Conservation (phyloP, 106 monocot species). For the Apostasia shenzhenica region DNA sequence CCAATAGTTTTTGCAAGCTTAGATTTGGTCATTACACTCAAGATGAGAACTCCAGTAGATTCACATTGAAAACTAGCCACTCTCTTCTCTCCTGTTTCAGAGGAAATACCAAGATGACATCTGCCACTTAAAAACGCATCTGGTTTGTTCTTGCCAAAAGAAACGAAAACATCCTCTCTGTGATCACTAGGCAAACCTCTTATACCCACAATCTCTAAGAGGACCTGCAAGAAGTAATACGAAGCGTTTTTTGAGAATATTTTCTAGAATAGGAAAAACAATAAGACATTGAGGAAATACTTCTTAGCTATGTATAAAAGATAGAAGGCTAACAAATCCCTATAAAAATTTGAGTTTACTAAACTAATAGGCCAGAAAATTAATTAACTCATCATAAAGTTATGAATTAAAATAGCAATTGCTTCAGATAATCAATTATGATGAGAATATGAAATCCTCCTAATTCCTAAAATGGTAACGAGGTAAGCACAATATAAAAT, state of each 20-base stretch:
- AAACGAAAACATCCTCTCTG: slow-evolving; percentile 43
- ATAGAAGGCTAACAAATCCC: too few relatives aligned
- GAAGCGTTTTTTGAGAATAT: background rate
- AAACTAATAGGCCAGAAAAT: too few relatives aligned
- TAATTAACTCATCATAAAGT: too few relatives aligned
- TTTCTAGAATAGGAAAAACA: background rate
- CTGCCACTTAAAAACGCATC: slow-evolving; percentile 55
- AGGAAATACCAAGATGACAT: slow-evolving; percentile 37
- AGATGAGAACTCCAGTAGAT: slow-evolving; percentile 57
- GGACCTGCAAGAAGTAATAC: slow-evolving; percentile 35
- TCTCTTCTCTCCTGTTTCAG: slow-evolving; percentile 41
- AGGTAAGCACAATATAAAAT: too few relatives aligned
- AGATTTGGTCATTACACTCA: slow-evolving; percentile 37
- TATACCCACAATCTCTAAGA: slow-evolving; percentile 58
- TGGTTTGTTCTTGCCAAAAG: slow-evolving; percentile 52
- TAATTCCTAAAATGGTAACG: too few relatives aligned
- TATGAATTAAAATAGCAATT: too few relatives aligned
- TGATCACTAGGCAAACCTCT: slow-evolving; percentile 34
- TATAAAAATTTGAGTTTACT: too few relatives aligned
- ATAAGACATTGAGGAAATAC: background rate
- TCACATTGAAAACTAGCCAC: slow-evolving; percentile 70
- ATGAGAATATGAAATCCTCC: too few relatives aligned
- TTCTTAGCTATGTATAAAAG: too few relatives aligned
- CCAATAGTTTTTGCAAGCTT: slow-evolving; percentile 46
- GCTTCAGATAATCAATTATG: too few relatives aligned